phyloP scores from a whole-genome alignment of 768 basidiomycete species.

The Lactarius vividus region DNA sequence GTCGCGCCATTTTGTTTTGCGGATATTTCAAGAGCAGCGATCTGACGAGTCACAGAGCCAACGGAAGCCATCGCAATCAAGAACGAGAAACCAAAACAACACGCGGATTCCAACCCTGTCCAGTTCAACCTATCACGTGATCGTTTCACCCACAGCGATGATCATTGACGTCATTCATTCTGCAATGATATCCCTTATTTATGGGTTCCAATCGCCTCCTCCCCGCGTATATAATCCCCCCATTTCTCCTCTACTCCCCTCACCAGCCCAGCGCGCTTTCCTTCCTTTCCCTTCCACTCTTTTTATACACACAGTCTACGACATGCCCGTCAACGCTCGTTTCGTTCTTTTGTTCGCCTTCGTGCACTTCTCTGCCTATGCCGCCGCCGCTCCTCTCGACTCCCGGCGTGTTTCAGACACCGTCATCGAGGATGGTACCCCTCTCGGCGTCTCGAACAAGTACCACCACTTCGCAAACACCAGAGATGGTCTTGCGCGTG shows the following conservation, averaged over 20 bases:
- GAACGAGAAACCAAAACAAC: neutral
- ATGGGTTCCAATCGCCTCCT: neutral
- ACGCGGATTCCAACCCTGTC: neutral
- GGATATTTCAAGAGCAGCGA: constrained; percentile 66
- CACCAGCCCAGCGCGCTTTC: constrained; percentile 4
- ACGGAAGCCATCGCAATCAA: constrained; percentile 43
- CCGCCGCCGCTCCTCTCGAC: constrained; percentile 7
- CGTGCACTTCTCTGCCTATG: constrained; percentile 14
- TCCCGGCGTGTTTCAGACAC: neutral
- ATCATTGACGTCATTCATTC: constrained; percentile 9
- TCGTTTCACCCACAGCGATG: neutral
- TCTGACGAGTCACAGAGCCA: constrained; percentile 57
- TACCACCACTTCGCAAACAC: constrained; percentile 8
- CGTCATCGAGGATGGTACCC: neutral
- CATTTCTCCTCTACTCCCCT: neutral
- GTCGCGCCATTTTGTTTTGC: constrained; percentile 42
- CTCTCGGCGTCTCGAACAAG: neutral
- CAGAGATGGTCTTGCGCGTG: neutral
- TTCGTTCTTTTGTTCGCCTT: constrained; percentile 21
- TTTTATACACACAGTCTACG: neutral
- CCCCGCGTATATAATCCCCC: constrained; percentile 2
- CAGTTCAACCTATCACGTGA: constrained; percentile 18
- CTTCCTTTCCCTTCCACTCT: constrained; percentile 12
- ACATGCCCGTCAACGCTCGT: constrained; percentile 24
- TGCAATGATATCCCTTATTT: neutral